Evolutionary conservation across 371 early-diverging fungal genomes (phyloP).

Genomic region (Mortierella sp.): DNA sequence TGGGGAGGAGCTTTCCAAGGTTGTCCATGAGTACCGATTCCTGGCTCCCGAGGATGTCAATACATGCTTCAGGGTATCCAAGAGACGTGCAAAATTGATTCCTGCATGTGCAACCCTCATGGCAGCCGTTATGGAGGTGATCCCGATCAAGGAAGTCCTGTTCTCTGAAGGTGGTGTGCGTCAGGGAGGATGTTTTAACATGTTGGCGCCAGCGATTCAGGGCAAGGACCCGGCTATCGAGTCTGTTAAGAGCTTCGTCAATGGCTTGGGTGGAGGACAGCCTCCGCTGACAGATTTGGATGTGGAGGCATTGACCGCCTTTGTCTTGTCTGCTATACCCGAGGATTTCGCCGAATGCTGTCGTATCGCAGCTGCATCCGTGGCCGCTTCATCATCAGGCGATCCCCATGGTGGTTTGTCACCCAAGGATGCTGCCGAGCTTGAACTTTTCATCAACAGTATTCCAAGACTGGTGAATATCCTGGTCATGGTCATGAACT

Average conservation of each 20-base stretch:
- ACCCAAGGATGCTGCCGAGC: constrained; percentile 24
- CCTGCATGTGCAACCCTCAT: constrained; percentile 70
- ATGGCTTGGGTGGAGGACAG: constrained; percentile 52
- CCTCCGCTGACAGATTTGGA: constrained; percentile 54
- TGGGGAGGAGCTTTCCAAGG: constrained; percentile 33
- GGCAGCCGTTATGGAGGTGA: constrained; percentile 62
- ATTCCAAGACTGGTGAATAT: constrained; percentile 65
- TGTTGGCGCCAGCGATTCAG: constrained; percentile 58
- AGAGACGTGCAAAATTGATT: constrained; percentile 67
- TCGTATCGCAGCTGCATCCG: constrained; percentile 49
- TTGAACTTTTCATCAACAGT: constrained; percentile 33
- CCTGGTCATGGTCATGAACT: constrained; percentile 63
- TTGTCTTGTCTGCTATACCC: constrained; percentile 39
- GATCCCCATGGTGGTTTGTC: constrained; percentile 9
- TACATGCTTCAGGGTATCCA: constrained; percentile 63
- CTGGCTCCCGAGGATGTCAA: constrained; percentile 26
- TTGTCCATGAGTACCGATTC: constrained; percentile 28
- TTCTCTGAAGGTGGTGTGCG: constrained; percentile 76
- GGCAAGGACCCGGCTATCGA: constrained; percentile 65
- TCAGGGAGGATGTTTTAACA: constrained; percentile 66
- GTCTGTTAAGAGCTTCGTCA: constrained; percentile 56
- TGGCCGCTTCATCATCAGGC: constrained; percentile 44
- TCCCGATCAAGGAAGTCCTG: constrained; percentile 57
- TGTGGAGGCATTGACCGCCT: constrained; percentile 50
- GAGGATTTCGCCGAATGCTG: constrained; percentile 52